These are phyloP conservation scores for Biancaea sappan DNA, from an alignment of 306 rosid genomes.

Conservation along the genomic window DNA sequence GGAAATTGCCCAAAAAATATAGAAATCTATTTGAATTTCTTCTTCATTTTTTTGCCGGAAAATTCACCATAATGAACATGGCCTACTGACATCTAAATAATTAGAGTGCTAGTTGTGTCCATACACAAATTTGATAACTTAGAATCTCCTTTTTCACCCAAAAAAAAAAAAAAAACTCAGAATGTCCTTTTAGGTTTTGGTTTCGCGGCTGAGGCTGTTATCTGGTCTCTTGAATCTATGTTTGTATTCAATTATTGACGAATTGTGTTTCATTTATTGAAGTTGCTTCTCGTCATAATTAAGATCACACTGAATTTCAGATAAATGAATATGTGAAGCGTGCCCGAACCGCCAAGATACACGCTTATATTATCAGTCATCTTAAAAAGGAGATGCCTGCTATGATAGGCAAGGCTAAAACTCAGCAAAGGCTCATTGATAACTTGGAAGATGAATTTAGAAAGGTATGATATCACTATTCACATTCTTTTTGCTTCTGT, in stretches of 20 bases:
- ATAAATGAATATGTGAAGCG: slow-evolving; percentile 96
- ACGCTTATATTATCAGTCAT: slow-evolving; percentile 90
- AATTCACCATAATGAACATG: neutral
- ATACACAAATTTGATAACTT: neutral
- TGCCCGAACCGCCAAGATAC: slow-evolving; percentile 88
- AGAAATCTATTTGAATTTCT: neutral
- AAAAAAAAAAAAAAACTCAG: too few species aligned
- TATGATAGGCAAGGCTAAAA: slow-evolving; percentile 84
- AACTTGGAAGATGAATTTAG: slow-evolving; percentile 72
- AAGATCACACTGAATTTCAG: slow-evolving; percentile 39
- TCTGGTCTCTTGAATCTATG: neutral
- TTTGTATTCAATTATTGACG: neutral
- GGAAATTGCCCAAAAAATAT: neutral
- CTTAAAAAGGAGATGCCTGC: slow-evolving; percentile 88
- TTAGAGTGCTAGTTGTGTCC: too few species aligned
- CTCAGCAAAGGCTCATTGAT: slow-evolving; percentile 76
- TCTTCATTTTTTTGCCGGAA: neutral
- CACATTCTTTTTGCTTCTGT: neutral
- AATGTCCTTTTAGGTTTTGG: neutral
- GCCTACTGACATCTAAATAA: too few species aligned
- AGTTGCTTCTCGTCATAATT: neutral
- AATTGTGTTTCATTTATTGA: neutral
- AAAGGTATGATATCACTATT: slow-evolving; percentile 56
- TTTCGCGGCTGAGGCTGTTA: neutral
- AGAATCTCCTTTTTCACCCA: neutral